Conservation (phyloP, 352 stramenopile species). For the Globisporangium cylindrosporum region DNA sequence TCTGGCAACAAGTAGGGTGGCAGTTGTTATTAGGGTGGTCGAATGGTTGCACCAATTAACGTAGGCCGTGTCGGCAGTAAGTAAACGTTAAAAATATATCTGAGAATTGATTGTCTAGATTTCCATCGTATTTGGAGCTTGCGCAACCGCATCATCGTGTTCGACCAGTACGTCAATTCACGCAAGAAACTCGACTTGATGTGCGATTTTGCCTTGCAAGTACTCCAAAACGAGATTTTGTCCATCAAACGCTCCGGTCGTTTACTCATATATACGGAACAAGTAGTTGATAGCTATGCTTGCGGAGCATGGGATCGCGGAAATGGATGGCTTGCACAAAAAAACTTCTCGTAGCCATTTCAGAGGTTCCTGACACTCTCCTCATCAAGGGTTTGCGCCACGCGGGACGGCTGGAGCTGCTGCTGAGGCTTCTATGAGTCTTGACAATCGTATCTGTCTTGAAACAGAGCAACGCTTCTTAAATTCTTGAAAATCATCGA, state of each 20-base stretch:
- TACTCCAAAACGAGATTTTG: no score
- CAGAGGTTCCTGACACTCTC: background rate
- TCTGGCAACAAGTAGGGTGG: no score
- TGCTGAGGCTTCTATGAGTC: background rate
- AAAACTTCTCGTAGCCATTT: background rate
- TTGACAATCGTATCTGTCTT: background rate
- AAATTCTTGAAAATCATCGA: background rate
- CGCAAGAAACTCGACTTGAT: no score
- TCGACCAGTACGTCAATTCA: no score
- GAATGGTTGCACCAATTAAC: no score
- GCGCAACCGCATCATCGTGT: no score
- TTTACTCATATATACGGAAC: background rate
- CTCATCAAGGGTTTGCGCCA: background rate
- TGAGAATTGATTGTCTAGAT: no score
- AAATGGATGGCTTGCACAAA: background rate
- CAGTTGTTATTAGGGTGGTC: no score
- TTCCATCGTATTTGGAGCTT: no score
- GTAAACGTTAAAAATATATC: no score
- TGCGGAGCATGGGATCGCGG: background rate
- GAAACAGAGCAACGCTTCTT: background rate
- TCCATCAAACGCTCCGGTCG: background rate
- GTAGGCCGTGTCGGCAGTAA: no score
- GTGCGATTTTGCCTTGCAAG: no score
- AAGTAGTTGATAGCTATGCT: background rate
- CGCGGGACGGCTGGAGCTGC: background rate